These are phyloP conservation scores for Pseudopithomyces chartarum DNA, from an alignment of 2,329 filamentous ascomycete species.

Conservation along the genomic window DNA sequence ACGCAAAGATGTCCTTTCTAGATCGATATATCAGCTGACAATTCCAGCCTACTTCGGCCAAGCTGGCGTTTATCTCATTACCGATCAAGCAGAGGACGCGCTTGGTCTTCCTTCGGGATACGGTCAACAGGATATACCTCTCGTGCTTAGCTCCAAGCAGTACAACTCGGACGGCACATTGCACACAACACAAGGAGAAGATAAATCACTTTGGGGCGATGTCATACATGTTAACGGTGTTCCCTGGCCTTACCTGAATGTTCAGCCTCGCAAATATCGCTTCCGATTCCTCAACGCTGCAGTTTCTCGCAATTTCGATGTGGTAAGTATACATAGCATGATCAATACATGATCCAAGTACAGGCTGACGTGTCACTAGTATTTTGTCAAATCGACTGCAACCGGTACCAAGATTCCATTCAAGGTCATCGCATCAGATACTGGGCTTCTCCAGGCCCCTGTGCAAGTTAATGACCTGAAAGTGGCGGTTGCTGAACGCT, in stretches of 20 bases:
- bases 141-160: slow-evolving; percentile 57
- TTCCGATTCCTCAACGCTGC: slow-evolving; percentile 58
- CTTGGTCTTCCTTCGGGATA: slow-evolving; percentile 54
- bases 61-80: slow-evolving; percentile 60
- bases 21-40: no score
- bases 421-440: slow-evolving; percentile 60
- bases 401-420: slow-evolving; percentile 51
- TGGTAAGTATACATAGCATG: slow-evolving; percentile 24
- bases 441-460: slow-evolving; percentile 46
- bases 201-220: slow-evolving; percentile 58
- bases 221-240: slow-evolving; percentile 63
- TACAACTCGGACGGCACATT: slow-evolving; percentile 59
- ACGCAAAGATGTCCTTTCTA: no score
- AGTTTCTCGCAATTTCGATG: slow-evolving; percentile 47
- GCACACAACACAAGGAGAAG: slow-evolving; percentile 50
- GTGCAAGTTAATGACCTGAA: slow-evolving; percentile 49
- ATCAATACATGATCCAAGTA: neutral
- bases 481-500: slow-evolving; percentile 61
- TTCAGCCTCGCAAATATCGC: slow-evolving; percentile 64
- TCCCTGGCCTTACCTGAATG: slow-evolving; percentile 62
- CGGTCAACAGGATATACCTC: slow-evolving; percentile 60
- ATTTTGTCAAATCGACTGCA: slow-evolving; percentile 46
- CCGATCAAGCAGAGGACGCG: slow-evolving; percentile 56
- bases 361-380: slow-evolving; percentile 20
- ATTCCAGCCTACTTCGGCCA: slow-evolving; percentile 56